phyloP scores from a whole-genome alignment of 257 asterid genomes.

The Datura wrightii region DNA sequence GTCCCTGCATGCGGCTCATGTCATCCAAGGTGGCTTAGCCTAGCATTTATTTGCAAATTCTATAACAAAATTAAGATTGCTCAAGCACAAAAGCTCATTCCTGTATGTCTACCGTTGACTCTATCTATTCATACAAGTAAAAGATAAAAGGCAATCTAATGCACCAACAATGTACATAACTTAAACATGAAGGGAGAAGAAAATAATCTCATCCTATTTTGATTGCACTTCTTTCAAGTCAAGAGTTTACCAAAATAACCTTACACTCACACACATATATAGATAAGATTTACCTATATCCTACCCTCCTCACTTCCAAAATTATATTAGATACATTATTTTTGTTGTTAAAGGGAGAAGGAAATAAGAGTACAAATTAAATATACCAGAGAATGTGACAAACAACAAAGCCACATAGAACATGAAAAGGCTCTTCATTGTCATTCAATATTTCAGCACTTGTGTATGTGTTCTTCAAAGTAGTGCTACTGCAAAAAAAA shows the following conservation, averaged over 20 bases:
- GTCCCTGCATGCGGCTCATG: too few species aligned
- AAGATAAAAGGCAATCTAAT: too few species aligned
- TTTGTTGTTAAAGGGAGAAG: neutral
- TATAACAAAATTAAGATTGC: neutral
- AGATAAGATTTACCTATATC: too few species aligned
- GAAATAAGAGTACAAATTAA: neutral
- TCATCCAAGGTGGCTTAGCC: neutral
- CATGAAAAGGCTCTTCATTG: slow-evolving; percentile 10
- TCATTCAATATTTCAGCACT: neutral
- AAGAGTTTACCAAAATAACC: too few species aligned
- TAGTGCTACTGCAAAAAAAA: slow-evolving; percentile 16
- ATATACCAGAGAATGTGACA: slow-evolving; percentile 19
- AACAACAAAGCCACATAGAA: neutral
- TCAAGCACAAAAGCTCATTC: neutral
- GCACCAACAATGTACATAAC: too few species aligned
- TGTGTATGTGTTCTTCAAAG: neutral
- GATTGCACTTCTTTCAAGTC: neutral
- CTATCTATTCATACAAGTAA: neutral
- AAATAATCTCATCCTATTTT: neutral
- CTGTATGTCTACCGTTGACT: neutral
- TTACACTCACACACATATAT: neutral
- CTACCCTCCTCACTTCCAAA: too few species aligned
- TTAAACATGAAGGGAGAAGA: neutral
- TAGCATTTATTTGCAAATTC: neutral
- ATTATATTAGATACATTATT: too few species aligned